These are phyloP conservation scores for Ceratobasidium sp. DNA, from an alignment of 1,284 basidiomycete genomes.

Conservation along the genomic window DNA sequence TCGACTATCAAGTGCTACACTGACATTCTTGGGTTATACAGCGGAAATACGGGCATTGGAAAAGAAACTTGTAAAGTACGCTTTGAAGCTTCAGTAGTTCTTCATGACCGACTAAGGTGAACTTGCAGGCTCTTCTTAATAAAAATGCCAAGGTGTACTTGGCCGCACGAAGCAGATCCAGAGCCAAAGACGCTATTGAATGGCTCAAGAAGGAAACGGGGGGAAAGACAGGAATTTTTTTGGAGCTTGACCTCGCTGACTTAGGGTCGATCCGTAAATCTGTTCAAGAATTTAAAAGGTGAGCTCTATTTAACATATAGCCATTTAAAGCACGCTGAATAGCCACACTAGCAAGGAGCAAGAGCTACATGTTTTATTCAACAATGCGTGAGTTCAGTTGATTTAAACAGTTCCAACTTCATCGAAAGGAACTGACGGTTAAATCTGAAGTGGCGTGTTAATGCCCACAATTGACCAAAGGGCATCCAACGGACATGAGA, in stretches of 20 bases:
- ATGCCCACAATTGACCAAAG: conserved; percentile 61
- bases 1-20: neutral
- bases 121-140: conserved; percentile 64
- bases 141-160: conserved; percentile 77
- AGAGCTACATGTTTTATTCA: conserved; percentile 67
- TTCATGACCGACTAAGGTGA: neutral
- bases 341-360: conserved; percentile 61
- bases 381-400: conserved; percentile 63
- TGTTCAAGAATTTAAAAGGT: conserved; percentile 67
- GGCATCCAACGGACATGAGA: conserved; percentile 68
- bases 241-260: conserved; percentile 73
- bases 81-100: neutral
- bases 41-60: conserved; percentile 50
- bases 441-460: conserved; percentile 64
- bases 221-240: conserved; percentile 63
- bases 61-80: conserved; percentile 47
- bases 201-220: conserved; percentile 63
- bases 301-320: conserved; percentile 51
- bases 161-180: conserved; percentile 66
- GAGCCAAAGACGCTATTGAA: conserved; percentile 66
- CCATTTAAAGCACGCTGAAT: neutral
- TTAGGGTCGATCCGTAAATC: conserved; percentile 67
- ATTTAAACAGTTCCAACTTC: too few relatives aligned
- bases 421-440: too few relatives aligned
- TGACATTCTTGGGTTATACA: conserved; percentile 11